Base-by-base conservation (phyloP, 495 filamentous ascomycete genomes). In the Tuber aestivum region DNA sequence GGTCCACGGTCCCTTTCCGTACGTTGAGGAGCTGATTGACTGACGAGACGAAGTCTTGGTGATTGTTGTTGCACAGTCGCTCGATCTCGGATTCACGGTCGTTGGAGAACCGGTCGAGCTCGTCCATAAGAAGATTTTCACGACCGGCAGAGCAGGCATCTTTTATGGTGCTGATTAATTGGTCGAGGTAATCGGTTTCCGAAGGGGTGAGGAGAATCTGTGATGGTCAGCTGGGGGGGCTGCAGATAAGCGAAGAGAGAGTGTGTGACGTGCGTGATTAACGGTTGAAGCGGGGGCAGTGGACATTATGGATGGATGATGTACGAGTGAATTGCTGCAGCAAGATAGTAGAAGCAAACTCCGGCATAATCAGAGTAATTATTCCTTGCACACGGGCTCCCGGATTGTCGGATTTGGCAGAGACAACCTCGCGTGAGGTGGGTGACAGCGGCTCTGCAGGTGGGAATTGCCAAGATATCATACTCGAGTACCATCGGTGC, bases 51-150 rank as follows among this genome's bases (percentile, higher is more conserved):
- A 99, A 99, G 75, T 97, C 95, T 81, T 98, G 95, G 83, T 97
- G 95, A 80, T 97, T 97, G 44, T 90, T 93, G 82, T 95, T 92
- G 83, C 95, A 97, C 77, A 99, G 95, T 20, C 89, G 89, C 85
- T 99, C 96, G 75, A 99, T 98, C 79, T 98, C 94, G 3, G 87
- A 83, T 82, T 99, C 96, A 72, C 94, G 91, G 71, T 96, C 92
- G 73, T 90, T 89, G 41, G 94, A 92, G 84, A 97, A 94, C 70
- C 90, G 89, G 21, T 90, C 88, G 45, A 99, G 86, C 72, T 90
- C 90, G 75, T 94, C 91, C 71, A 94, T 86, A 69, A 99, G 91
- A 72, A 90, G 88, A 35, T 87, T 86, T 10, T 92, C 90, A 70
- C 92, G 89, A 72, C 91, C 89, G n/a, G 91, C 91, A 70, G 89